Evolutionary conservation across 1,139 yeast genomes (phyloP), one percentile per base, ranked within the genome.

Genomic region (Hyphopichia fennica): DNA sequence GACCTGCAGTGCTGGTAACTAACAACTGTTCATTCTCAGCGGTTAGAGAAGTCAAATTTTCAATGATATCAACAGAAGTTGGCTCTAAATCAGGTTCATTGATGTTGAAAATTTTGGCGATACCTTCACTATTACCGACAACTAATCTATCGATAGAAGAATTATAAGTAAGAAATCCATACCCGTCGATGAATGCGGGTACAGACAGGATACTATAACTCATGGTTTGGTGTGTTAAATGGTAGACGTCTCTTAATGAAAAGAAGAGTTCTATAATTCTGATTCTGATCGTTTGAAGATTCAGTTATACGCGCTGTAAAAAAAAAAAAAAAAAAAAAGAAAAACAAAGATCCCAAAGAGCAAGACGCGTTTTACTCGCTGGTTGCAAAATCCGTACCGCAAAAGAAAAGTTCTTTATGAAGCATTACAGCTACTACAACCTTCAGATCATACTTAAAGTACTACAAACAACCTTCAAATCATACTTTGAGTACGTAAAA

Each of bases 51-150:
- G 78, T 71, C 42, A 72, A 49, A 47, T 72, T 70, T 22, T 75
- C 79, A 13, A 66, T 46, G 14, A 76, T 70, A 50, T 80, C 84
- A n/a, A 79, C 54, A 16, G 82, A 68, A 9, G 63, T 71, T 4
- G 87, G 86, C 53, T 81, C 84, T 40, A 71, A 62, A 39, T 78
- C 79, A 3, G 77, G 69, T 19, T 74, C 68, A 15, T 62, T 58
- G 17, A 69, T 54, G 42, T 72, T 60, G 53, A 77, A 79, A n/a
- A 78, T 60, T 53, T 81, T 80, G 37, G 78, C 58, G 3, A 80
- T 56, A 5, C 83, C 82, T 28, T 63, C 67, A 38, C 78, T 65
- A 41, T 81, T 79, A 9, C 77, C 81, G 8, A 77, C 77, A 8
- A 76, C 56, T n/a, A 81, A 59, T 38, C 63, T 66, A 15, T 67